Evolutionary conservation across 1,284 basidiomycete genomes (phyloP).

Genomic region (Sanguinoderma infundibulare): DNA sequence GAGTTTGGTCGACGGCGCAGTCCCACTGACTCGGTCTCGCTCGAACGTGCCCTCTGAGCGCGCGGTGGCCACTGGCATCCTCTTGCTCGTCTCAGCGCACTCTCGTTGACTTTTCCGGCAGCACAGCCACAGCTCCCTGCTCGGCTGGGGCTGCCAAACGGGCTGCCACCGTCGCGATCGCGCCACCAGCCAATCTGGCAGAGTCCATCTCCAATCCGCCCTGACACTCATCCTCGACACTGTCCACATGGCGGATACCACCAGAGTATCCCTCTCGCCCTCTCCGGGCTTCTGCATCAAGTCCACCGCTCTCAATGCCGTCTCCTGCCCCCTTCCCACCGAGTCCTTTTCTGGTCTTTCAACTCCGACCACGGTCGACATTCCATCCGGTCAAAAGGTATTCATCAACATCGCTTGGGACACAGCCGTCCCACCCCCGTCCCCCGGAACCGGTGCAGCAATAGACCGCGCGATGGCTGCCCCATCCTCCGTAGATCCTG

Average conservation of each 20-base stretch:
- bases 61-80: no score
- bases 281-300: slow-evolving; percentile 66
- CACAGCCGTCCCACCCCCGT: slow-evolving; percentile 65
- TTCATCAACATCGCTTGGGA: slow-evolving; percentile 79
- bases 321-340: slow-evolving; percentile 36
- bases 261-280: slow-evolving; percentile 52
- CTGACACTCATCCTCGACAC: not conserved
- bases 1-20: no score
- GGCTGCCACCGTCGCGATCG: no score
- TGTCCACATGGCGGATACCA: slow-evolving; percentile 11
- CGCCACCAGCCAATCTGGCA: no score
- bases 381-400: slow-evolving; percentile 59
- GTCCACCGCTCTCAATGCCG: slow-evolving; percentile 46
- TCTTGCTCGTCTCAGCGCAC: no score
- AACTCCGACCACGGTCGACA: slow-evolving; percentile 33
- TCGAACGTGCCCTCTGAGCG: no score
- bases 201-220: not conserved
- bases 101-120: not conserved
- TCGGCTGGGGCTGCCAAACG: no score
- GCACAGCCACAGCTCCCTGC: no score
- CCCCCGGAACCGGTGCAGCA: slow-evolving; percentile 55
- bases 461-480: slow-evolving; percentile 56
- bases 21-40: no score
- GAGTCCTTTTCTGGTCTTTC: slow-evolving; percentile 30
- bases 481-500: slow-evolving; percentile 8